Conservation (phyloP, 768 basidiomycete species). For the Coprinellus micaceus region DNA sequence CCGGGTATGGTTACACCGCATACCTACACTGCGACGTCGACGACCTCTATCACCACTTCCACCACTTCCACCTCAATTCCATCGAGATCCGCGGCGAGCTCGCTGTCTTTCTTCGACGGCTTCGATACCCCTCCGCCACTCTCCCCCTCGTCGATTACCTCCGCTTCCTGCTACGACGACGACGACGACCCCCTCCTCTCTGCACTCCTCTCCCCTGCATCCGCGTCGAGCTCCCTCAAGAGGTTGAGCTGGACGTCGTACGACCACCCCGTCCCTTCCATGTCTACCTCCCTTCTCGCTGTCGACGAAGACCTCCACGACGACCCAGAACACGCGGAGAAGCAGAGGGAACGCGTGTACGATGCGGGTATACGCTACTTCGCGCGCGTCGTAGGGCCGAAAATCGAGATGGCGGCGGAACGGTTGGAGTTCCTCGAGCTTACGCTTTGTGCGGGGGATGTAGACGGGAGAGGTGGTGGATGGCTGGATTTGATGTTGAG, state of each 20-base stretch:
- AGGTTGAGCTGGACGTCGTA: constrained; percentile 72
- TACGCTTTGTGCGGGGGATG: constrained; percentile 49
- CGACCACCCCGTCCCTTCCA: constrained; percentile 29
- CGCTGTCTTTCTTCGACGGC: too few species aligned
- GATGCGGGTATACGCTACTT: constrained; percentile 47
- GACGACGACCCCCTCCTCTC: constrained; percentile 49
- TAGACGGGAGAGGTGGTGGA: constrained; percentile 18
- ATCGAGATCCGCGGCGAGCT: too few species aligned
- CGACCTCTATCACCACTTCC: too few species aligned
- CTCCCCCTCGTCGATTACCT: constrained; percentile 37
- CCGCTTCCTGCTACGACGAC: constrained; percentile 40
- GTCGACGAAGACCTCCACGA: too few species aligned
- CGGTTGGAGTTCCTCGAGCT: constrained; percentile 69
- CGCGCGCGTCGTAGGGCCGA: constrained; percentile 51
- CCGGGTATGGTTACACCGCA: too few species aligned
- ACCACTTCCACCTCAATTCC: too few species aligned
- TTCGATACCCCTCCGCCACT: too few species aligned
- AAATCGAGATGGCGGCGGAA: constrained; percentile 47
- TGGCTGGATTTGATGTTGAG: neutral
- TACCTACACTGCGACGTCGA: too few species aligned
- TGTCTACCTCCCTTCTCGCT: too few species aligned
- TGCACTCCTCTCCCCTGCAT: constrained; percentile 44
- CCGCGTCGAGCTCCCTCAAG: constrained; percentile 47
- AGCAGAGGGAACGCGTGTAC: constrained; percentile 18
- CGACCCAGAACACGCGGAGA: too few species aligned